Evolutionary conservation across 83 land plant genomes (phyloP).

Genomic region (Isoetes engelmannii): DNA sequence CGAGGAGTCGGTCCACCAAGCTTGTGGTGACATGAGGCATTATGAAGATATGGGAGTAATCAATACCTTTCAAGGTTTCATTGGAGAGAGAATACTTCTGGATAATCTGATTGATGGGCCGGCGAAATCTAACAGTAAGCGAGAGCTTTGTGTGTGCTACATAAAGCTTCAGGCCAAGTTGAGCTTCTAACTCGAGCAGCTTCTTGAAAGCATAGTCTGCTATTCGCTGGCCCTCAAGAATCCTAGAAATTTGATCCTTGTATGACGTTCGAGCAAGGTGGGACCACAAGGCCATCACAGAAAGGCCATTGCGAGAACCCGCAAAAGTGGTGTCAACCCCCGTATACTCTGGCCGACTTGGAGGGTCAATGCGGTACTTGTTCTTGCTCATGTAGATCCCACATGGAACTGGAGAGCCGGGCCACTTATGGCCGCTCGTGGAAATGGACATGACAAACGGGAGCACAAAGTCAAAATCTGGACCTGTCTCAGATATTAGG

Average conservation of each 20-base stretch:
- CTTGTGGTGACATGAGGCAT: constrained; percentile 14
- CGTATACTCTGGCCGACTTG: constrained; percentile 7
- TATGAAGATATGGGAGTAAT: constrained; percentile 12
- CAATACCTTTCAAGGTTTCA: background rate
- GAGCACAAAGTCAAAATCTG: constrained; percentile 14
- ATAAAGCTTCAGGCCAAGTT: background rate
- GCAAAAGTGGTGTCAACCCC: constrained; percentile 19
- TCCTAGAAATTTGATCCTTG: constrained; percentile 2
- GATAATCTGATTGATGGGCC: background rate
- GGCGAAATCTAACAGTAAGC: constrained; percentile 12
- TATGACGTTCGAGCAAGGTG: constrained; percentile 4
- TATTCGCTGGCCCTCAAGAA: background rate
- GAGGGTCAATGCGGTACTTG: constrained; percentile 9
- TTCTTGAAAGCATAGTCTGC: background rate
- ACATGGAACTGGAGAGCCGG: constrained; percentile 13
- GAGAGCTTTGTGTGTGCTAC: constrained; percentile 13
- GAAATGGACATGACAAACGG: constrained; percentile 13
- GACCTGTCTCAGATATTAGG: constrained; percentile 1
- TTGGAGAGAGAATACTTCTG: constrained; percentile 16
- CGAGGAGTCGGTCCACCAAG: constrained; percentile 8
- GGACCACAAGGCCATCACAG: constrained; percentile 9
- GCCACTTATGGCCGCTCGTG: constrained; percentile 22
- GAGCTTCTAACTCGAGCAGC: background rate
- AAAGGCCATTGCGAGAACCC: constrained; percentile 15
- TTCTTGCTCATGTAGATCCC: constrained; percentile 13